Conservation (phyloP, 306 rosid species). For the Malus sieversii region DNA sequence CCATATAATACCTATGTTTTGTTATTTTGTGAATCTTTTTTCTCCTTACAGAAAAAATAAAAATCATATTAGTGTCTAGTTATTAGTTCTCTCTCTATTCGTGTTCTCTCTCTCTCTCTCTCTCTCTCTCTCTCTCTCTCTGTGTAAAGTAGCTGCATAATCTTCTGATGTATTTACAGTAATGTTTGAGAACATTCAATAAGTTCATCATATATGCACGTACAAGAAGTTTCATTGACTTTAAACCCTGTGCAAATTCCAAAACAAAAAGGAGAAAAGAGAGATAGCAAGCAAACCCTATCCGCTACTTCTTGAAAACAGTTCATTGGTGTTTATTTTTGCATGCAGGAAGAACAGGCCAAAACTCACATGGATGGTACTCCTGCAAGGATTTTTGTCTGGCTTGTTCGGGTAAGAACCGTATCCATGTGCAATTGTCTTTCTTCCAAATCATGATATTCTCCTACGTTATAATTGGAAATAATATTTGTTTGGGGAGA, state of each 20-base stretch:
- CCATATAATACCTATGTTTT: no score
- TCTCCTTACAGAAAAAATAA: no score
- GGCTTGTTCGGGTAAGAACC: conserved; percentile 69
- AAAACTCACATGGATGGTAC: conserved; percentile 40
- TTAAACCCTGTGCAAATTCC: no score
- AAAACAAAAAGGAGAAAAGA: background rate
- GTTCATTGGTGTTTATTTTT: background rate
- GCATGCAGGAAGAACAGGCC: conserved; percentile 57
- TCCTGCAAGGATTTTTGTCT: conserved; percentile 54
- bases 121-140: no score
- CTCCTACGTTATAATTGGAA: no score
- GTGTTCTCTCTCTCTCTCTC: no score
- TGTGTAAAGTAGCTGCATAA: no score
- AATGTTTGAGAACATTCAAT: background rate
- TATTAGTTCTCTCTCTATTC: no score
- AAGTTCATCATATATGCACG: background rate
- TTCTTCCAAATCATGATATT: background rate
- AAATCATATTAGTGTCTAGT: no score
- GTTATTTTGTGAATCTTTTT: no score
- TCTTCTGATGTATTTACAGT: no score
- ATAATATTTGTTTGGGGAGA: no score
- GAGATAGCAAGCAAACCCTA: background rate
- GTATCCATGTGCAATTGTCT: background rate
- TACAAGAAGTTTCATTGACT: background rate
- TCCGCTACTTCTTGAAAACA: background rate